Evolutionary conservation across 768 basidiomycete species (phyloP).

Genomic region (Pleurotus pulmonarius): DNA sequence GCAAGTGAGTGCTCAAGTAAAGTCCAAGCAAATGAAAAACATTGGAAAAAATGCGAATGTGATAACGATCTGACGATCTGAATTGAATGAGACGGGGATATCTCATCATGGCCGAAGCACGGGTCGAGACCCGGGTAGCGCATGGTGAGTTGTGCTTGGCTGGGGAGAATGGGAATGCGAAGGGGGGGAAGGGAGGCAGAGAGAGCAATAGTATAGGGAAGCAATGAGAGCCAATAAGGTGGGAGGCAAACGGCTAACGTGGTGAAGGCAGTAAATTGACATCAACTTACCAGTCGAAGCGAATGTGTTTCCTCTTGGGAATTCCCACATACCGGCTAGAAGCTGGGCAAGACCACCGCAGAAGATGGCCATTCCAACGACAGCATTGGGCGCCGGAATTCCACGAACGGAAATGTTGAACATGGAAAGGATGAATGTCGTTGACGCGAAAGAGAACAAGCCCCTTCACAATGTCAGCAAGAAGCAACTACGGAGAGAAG

Average conservation of each 20-base stretch:
- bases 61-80: background rate
- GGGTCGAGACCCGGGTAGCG: background rate
- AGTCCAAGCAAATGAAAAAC: background rate
- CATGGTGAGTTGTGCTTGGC: background rate
- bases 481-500: background rate
- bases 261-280: background rate
- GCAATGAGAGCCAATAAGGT: background rate
- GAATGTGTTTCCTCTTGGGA: constrained; percentile 58
- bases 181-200: background rate
- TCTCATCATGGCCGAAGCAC: background rate
- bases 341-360: constrained; percentile 72
- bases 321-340: constrained; percentile 81
- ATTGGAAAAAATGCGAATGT: background rate
- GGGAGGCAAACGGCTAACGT: background rate
- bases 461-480: constrained; percentile 41
- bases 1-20: too few relatives aligned
- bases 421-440: constrained; percentile 75
- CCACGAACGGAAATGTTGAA: constrained; percentile 61
- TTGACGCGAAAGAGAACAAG: constrained; percentile 79
- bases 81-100: background rate
- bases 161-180: background rate
- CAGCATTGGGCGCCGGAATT: constrained; percentile 58
- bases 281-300: constrained; percentile 56
- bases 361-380: constrained; percentile 47
- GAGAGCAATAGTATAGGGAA: background rate